phyloP scores from a whole-genome alignment of 805 yeast genomes.

The Pichia cabralensis region DNA sequence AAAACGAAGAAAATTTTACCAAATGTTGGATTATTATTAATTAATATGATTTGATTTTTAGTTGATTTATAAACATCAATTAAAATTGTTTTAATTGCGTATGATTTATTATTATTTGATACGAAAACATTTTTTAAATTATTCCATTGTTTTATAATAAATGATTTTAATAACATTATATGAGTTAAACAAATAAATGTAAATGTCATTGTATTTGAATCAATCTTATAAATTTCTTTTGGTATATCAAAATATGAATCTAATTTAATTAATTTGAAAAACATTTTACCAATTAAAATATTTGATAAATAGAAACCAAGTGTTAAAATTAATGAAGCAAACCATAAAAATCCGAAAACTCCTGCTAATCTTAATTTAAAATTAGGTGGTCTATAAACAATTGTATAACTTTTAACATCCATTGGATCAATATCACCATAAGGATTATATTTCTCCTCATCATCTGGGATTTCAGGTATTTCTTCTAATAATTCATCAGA shows the following conservation, averaged over 20 bases:
- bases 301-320: conserved; percentile 15
- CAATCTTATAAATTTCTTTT: conserved; percentile 6
- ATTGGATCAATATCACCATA: conserved; percentile 27
- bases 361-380: conserved; percentile 50
- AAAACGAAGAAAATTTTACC: no score
- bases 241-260: conserved; percentile 1
- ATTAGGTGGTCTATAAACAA: conserved; percentile 82
- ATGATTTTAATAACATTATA: no score
- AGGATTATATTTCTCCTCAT: conserved; percentile 22
- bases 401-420: conserved; percentile 38
- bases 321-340: conserved; percentile 31
- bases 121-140: no score
- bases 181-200: conserved; percentile 3
- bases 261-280: not conserved
- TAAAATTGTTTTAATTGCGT: no score
- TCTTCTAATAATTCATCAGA: conserved; percentile 53
- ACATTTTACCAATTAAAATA: conserved; percentile 20
- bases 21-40: no score
- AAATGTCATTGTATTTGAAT: conserved; percentile 4
- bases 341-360: conserved; percentile 36
- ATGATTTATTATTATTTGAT: no score
- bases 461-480: conserved; percentile 23
- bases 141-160: no score
- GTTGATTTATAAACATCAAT: no score
- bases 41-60: no score